These are phyloP conservation scores for Helianthus tuberosus DNA, from an alignment of 129 eudicot species.

Conservation along the genomic window DNA sequence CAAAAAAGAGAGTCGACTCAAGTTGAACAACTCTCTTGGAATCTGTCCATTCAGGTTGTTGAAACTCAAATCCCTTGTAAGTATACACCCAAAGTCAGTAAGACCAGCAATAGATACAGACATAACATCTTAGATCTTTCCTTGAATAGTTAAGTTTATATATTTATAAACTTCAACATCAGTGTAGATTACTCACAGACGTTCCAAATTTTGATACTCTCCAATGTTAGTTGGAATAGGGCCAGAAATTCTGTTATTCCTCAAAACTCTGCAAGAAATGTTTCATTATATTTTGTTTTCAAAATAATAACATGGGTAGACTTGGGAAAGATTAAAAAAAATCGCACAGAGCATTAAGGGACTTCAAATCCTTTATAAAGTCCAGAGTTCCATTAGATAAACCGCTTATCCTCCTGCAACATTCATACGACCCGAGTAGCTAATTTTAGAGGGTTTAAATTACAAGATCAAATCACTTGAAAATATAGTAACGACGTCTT, in stretches of 20 bases:
- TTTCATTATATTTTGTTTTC: not conserved
- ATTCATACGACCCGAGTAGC: not conserved
- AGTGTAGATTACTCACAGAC: constrained; percentile 51
- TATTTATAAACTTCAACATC: not conserved
- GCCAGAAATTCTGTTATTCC: constrained; percentile 69
- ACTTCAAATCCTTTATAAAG: constrained; percentile 51
- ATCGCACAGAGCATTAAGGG: constrained; percentile 60
- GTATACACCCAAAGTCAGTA: constrained; percentile 11
- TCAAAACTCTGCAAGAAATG: constrained; percentile 49
- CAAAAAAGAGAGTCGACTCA: constrained; percentile 57
- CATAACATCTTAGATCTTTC: no score
- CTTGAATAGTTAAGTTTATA: not conserved
- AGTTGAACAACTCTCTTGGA: constrained; percentile 59
- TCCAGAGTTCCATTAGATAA: constrained; percentile 67
- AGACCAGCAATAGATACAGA: not conserved
- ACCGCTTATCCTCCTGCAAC: constrained; percentile 68
- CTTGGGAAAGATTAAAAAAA: not conserved
- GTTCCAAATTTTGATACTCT: constrained; percentile 43
- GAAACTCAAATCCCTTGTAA: constrained; percentile 84
- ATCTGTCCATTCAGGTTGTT: constrained; percentile 64
- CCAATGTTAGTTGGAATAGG: constrained; percentile 63
- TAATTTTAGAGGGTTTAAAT: not conserved
- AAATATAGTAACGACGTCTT: not conserved
- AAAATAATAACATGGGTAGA: not conserved
- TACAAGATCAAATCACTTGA: not conserved